Base-by-base conservation (phyloP, 2,329 filamentous ascomycete species). In the Aspergillus bombycis region DNA sequence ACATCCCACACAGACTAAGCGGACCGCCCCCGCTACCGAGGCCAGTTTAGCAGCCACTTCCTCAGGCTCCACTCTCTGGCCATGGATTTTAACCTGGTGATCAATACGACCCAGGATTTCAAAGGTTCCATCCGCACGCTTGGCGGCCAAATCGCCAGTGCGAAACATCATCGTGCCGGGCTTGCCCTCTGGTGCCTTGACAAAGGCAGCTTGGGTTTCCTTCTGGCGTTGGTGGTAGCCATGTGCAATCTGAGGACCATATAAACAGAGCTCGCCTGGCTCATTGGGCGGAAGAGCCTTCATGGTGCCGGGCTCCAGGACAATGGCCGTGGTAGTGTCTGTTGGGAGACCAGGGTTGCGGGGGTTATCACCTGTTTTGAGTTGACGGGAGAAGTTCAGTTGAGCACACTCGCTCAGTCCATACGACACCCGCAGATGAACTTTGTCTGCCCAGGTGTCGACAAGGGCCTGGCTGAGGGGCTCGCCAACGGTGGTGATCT, bases 381-480 rank as follows among this genome's bases (percentile, higher is more conserved):
- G 43, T 26, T 43, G 45, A 30, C 43, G 36, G 19, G 60, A 43
- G 16, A 55, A 63, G 57, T 66, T 68, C 45, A 68, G 16, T 16
- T 67, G 64, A 30, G 68, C 58, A 32, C 63, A 66, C 56, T 70
- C 68, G 36, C 67, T 68, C 28, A 68, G 63, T 32, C 68, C 68
- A 38, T 66, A 70, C 5, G 61, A 62, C 56, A 66, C 65, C 8
- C 59, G 59, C 10, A 68, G 56, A 26, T 66, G 50, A 12, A 64
- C 62, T 11, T 58, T 34, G 32, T 60, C 30, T 7, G 61, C 61
- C 64, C 62, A 68, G 12, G 30, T 50, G 34, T 53, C 50, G 12
- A 65, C 60, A 28, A 65, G n/a, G n/a, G 56, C 60, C n/a, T 41
- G 62, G 19, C 55, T 53, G 28, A 65, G 43, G 16, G 38, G 48